Conservation (phyloP, 31 red algal genomes). For the Asparagopsis taxiformis region DNA sequence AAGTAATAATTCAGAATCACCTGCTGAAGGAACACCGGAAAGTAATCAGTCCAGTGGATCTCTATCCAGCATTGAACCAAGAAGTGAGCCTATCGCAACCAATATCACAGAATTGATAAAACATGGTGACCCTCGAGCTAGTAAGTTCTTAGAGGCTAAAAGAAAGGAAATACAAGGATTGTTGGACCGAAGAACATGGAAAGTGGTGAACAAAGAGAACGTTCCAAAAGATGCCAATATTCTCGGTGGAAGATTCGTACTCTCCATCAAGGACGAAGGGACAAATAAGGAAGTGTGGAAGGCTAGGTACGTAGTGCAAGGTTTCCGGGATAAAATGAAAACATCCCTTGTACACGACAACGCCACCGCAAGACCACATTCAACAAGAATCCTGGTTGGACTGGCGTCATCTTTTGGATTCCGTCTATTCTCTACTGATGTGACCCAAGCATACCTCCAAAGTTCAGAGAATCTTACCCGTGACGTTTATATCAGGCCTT, state of each 20-base stretch:
- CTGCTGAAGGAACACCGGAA: background rate
- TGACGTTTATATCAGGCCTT: constrained; percentile 5
- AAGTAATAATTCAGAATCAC: background rate
- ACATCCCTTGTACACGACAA: background rate
- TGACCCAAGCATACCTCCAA: constrained; percentile 26
- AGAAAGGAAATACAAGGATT: background rate
- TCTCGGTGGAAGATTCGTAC: constrained; percentile 22
- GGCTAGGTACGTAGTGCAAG: constrained; percentile 28
- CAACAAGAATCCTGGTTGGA: constrained; percentile 5
- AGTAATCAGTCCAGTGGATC: background rate
- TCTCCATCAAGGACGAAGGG: constrained; percentile 7
- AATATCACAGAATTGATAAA: background rate
- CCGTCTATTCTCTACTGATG: constrained; percentile 11
- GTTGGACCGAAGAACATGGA: background rate
- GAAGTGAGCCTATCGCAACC: background rate
- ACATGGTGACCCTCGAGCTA: background rate
- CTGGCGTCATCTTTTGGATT: constrained; percentile 11
- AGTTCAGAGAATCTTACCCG: constrained; percentile 14
- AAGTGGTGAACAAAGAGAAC: constrained; percentile 7
- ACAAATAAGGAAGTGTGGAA: constrained; percentile 25
- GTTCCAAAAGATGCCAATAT: constrained; percentile 10
- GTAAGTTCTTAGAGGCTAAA: constrained; percentile 1
- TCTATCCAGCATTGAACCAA: background rate
- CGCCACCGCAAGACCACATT: constrained; percentile 1
- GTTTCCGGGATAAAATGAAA: constrained; percentile 3